Conservation (phyloP, 2,329 filamentous ascomycete species). For the Botryotinia calthae region DNA sequence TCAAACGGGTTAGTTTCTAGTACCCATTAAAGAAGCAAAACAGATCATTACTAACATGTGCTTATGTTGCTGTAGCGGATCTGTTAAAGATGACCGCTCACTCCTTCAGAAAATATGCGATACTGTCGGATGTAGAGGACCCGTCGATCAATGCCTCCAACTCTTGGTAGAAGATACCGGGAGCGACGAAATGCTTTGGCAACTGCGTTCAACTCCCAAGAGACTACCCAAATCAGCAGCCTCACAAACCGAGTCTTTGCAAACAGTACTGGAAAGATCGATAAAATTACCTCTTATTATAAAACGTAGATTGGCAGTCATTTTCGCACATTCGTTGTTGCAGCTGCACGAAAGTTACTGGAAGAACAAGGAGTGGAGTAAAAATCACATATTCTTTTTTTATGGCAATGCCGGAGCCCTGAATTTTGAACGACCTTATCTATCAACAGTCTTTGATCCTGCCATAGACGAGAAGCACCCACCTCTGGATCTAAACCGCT, state of each 20-base stretch:
- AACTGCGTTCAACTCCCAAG: slow-evolving; percentile 5
- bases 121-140: not conserved
- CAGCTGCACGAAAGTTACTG: slow-evolving; percentile 9
- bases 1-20: not conserved
- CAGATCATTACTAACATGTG: not conserved
- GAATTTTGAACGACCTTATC: not conserved
- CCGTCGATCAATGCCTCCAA: slow-evolving; percentile 9
- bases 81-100: not conserved
- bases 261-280: not conserved
- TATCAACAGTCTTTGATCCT: not conserved
- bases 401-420: not conserved
- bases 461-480: not conserved
- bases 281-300: not conserved
- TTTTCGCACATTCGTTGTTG: slow-evolving; percentile 3
- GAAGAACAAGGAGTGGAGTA: slow-evolving; percentile 6
- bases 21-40: not conserved
- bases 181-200: slow-evolving; percentile 1
- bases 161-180: slow-evolving; percentile 7
- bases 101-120: slow-evolving; percentile 7
- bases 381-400: slow-evolving; percentile 7
- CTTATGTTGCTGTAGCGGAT: not conserved
- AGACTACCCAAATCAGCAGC: not conserved
- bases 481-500: not conserved
- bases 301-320: not conserved
- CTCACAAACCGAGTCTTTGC: not conserved